phyloP scores from a whole-genome alignment of 1,139 yeast species.

The Yamadazyma blattariae region DNA sequence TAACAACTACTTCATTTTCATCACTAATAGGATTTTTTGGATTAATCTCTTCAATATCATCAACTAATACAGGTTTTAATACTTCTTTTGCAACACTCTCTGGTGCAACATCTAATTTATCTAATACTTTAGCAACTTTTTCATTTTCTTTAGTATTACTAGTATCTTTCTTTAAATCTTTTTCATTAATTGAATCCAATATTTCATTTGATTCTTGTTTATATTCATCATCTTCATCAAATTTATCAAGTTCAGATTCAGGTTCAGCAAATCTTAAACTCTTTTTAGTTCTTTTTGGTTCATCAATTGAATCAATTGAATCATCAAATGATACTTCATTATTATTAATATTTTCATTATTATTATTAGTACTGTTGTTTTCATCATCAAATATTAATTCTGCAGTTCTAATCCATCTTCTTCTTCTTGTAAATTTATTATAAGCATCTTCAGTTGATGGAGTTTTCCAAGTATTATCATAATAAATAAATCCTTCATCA shows the following conservation, averaged over 20 bases:
- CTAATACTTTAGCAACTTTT: slow-evolving; percentile 6
- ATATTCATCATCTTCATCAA: not conserved
- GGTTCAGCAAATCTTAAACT: slow-evolving; percentile 41
- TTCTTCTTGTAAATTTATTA: slow-evolving; percentile 86
- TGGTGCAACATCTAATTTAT: slow-evolving; percentile 13
- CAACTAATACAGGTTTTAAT: slow-evolving; percentile 12
- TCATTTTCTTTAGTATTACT: not conserved
- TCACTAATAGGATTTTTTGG: slow-evolving; percentile 10
- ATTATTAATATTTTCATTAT: slow-evolving; percentile 1
- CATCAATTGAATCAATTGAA: slow-evolving; percentile 8
- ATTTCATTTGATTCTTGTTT: not conserved
- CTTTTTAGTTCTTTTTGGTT: slow-evolving; percentile 25
- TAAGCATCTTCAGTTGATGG: slow-evolving; percentile 87
- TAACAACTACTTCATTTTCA: slow-evolving; percentile 4
- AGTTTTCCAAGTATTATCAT: slow-evolving; percentile 91
- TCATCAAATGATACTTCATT: slow-evolving; percentile 2
- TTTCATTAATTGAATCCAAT: not conserved
- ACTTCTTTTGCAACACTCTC: slow-evolving; percentile 11
- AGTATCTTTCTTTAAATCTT: not conserved
- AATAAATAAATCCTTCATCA: slow-evolving; percentile 85
- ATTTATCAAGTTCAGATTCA: not conserved
- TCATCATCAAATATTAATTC: slow-evolving; percentile 56
- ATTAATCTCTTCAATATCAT: slow-evolving; percentile 13
- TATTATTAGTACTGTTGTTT: slow-evolving; percentile 1
- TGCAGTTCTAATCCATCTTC: slow-evolving; percentile 96